A percentile compares a stretch with the other conserved stretches of the same genome.
Evolutionary conservation across 2,329 filamentous ascomycete species (phyloP).

Genomic region (Bipolaris gigantea): DNA sequence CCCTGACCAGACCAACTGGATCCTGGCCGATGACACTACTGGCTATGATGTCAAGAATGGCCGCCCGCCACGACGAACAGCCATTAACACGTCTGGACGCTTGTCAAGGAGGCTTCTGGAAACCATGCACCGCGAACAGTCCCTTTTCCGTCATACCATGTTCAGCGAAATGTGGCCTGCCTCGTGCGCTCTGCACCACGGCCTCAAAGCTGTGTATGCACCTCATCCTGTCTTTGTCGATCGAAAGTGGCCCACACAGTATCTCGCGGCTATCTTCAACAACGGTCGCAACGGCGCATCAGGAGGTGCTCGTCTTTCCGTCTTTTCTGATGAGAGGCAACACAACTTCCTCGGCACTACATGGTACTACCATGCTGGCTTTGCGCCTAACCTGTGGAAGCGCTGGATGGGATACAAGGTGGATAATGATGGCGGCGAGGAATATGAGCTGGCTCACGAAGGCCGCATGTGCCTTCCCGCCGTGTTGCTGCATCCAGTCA

Average conservation of each 20-base stretch:
- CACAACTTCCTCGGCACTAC: slow-evolving; percentile 57
- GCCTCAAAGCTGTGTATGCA: slow-evolving; percentile 73
- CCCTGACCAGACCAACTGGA: slow-evolving; percentile 70
- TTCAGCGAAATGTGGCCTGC: slow-evolving; percentile 81
- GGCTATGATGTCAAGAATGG: slow-evolving; percentile 62
- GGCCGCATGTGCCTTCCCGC: slow-evolving; percentile 54
- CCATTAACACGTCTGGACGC: slow-evolving; percentile 72
- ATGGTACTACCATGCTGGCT: slow-evolving; percentile 58
- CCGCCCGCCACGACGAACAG: slow-evolving; percentile 67
- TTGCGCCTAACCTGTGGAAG: slow-evolving; percentile 58
- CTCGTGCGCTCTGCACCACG: slow-evolving; percentile 71
- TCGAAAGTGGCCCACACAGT: slow-evolving; percentile 57
- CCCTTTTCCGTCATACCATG: slow-evolving; percentile 69
- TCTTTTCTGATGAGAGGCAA: slow-evolving; percentile 56
- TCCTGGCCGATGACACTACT: slow-evolving; percentile 69
- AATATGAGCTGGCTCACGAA: slow-evolving; percentile 49
- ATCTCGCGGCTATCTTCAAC: slow-evolving; percentile 60
- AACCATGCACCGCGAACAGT: slow-evolving; percentile 76
- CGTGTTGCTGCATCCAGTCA: slow-evolving; percentile 55
- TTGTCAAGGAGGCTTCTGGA: slow-evolving; percentile 66
- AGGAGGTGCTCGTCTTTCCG: slow-evolving; percentile 52
- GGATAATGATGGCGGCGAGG: slow-evolving; percentile 53
- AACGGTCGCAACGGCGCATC: slow-evolving; percentile 56
- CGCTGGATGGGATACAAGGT: slow-evolving; percentile 59
- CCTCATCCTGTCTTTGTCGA: slow-evolving; percentile 62